Evolutionary conservation across 1,139 yeast species (phyloP), one percentile per base, ranked within the genome.

Genomic region (Casaregolazyma suthepensis): DNA sequence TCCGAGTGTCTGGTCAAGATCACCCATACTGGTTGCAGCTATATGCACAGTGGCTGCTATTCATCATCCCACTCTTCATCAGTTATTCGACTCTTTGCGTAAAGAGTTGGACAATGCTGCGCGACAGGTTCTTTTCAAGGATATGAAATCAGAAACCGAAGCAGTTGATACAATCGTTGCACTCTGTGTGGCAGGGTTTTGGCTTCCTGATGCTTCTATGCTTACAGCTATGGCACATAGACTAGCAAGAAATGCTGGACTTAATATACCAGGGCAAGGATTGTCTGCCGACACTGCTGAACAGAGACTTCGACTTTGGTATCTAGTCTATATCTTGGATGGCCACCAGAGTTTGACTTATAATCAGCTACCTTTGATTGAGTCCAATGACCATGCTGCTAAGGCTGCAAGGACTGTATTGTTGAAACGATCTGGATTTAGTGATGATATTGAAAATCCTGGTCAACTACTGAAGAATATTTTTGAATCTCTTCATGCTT

Each of bases 181-280:
- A 0, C 70, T 84, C 46, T 76, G 83, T 23, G 76, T 84, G 38
- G 83, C 87, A 59, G 83, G 87, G 51, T 82, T 83, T 61, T 84
- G 89, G 89, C 74, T 84, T 48, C 77, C 84, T 9, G 78, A 82
- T 56, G 77, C 82, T 7, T 85, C 81, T 61, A 75, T 82, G 80
- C 81, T 83, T 59, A 81, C 87, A 0, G 86, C 88, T 0, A 65
- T 84, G 50, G 89, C 89, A 0, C 64, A 83, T 20, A 87, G 84
- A 61, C 66, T 84, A 40, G 87, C 88, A 0, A 78, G 75, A 58
- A 83, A 76, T 56, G 73, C 76, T 57, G 81, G 82, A 3, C 65
- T 80, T 29, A 75, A 81, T 43, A n/a, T 49, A 18, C 48, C 52
- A 13, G 20, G 43, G 7, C 26, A 23, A 17, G 52, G 43, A 4